Conservation (phyloP, 78 protist species). For the Dictyostelium intermedium region DNA sequence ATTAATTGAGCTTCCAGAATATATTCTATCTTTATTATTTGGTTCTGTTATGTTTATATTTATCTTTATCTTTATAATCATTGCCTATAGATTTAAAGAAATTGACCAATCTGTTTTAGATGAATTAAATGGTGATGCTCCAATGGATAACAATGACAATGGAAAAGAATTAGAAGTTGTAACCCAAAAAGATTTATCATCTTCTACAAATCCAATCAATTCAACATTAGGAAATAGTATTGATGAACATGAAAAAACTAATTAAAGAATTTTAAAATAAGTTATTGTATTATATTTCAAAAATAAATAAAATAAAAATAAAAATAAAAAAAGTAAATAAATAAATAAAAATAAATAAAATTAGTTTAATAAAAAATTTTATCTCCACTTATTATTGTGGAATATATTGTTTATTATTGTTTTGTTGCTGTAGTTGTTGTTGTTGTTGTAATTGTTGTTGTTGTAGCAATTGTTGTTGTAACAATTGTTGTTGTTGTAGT, state of each 20-base stretch:
- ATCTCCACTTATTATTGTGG: not conserved
- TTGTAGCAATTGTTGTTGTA: not conserved
- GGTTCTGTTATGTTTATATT: slow-evolving; percentile 1
- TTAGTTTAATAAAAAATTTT: not conserved
- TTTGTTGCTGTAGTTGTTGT: not conserved
- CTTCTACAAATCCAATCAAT: not conserved
- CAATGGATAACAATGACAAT: not conserved
- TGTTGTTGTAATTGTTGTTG: not conserved
- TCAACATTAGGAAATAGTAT: not conserved
- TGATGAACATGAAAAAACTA: not conserved
- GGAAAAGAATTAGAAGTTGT: not conserved
- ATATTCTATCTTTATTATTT: not conserved
- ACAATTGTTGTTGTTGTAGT: not conserved
- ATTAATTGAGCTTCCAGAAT: not conserved
- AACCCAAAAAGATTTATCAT: not conserved
- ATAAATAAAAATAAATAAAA: not conserved
- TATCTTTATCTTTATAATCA: not conserved
- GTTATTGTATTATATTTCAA: not conserved
- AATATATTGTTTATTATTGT: not conserved
- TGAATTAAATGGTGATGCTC: slow-evolving; percentile 2
- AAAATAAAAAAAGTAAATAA: not conserved
- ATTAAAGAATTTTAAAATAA: not conserved
- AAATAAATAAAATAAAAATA: not conserved
- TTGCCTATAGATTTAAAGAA: not conserved
- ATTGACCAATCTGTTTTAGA: not conserved